Evolutionary conservation across 192 early-diverging fungal genomes (phyloP), one percentile per base, ranked within the genome.

Genomic region (Mortierella antarctica): DNA sequence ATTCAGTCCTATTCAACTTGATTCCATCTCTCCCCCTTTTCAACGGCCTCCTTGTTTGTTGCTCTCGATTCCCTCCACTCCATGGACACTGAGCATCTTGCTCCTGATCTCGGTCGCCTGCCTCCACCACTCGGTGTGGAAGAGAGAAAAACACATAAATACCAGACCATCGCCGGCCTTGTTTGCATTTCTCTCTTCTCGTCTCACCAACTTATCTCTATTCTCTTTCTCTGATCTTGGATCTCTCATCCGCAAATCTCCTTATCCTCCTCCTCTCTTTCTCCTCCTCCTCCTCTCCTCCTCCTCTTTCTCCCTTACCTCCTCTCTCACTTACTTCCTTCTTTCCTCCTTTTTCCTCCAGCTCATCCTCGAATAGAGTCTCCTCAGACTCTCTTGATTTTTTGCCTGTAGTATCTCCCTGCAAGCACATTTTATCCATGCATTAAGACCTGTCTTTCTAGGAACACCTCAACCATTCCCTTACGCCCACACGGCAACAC

Each of bases 401-500:
- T 49, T 42, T 46, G 64, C 67, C 49, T 44, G 57, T 62, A 67
- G 50, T 40, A 40, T 45, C 70, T 63, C 70, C 51, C 61, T 73
- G 11, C 67, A 41, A 57, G 67, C 67, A 60, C 2, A 20, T 31
- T 41, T 40, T 41, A 39, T 55, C 50, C 41, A 48, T 48, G 46
- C 15, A 3, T 47, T 62, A 17, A 40, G 10, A 21, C 59, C 61
- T 63, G 47, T 46, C 40, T 50, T 64, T 44, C 47, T 57, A 53
- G 21, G 50, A 18, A 45, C 54, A 41, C 55, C 21, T 6, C 20
- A 15, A 3, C 5, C 52, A 20, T 62, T 41, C 74, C 76, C 76
- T 13, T 54, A 71, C 76, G 76, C 76, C 76, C 63, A 71, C 76
- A 71, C 68, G 76, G 76, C 76, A 67, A 20, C 46, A 31, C 18